Evolutionary conservation across 257 asterid genomes (phyloP).

Genomic region (Nicotiana knightiana): DNA sequence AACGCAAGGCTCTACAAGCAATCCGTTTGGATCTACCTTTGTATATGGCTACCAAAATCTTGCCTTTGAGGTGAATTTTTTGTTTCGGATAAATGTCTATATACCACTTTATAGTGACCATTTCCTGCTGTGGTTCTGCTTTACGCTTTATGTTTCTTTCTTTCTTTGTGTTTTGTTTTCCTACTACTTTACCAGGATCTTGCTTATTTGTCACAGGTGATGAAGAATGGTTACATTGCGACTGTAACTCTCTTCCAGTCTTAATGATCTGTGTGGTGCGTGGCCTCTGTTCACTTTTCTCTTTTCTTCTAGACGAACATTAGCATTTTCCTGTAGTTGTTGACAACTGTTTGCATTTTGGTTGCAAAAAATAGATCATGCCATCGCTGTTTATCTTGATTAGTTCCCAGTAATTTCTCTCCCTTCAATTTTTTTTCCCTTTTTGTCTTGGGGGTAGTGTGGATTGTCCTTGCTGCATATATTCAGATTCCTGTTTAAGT

Average conservation of each 20-base stretch:
- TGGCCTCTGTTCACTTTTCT: neutral
- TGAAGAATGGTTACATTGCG: constrained; percentile 80
- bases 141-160: neutral
- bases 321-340: neutral
- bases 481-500: neutral
- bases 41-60: constrained; percentile 76
- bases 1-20: constrained; percentile 74
- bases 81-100: neutral
- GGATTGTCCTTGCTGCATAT: neutral
- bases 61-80: constrained; percentile 63
- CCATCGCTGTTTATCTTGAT: neutral
- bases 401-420: neutral
- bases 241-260: constrained; percentile 80
- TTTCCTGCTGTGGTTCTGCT: neutral
- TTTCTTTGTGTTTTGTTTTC: neutral
- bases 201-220: constrained; percentile 41
- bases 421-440: neutral
- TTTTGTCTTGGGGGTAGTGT: neutral
- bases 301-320: neutral
- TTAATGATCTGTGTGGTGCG: constrained; percentile 24
- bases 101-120: neutral
- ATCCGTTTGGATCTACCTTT: constrained; percentile 79
- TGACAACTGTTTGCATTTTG: neutral
- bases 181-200: neutral
- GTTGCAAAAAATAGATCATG: neutral